Base-by-base conservation (phyloP, 768 basidiomycete species). In the Auriscalpium microsporum region DNA sequence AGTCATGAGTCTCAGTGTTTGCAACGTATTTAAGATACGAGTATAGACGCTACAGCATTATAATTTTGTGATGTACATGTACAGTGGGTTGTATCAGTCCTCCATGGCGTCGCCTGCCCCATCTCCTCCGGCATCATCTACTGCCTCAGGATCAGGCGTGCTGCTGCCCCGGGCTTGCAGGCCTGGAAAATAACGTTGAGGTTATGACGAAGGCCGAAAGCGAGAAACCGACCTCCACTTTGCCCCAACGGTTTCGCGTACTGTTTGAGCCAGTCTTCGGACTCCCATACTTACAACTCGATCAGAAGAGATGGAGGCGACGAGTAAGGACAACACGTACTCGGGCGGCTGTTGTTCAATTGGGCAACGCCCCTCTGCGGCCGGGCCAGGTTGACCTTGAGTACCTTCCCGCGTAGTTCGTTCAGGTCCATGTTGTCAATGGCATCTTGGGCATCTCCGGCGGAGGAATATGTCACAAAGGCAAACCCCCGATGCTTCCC, bases 361-460 rank as follows among this genome's bases (percentile, higher is more conserved):
- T 86, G 82, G 46, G 82, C 68, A 36, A 82, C 76, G 1, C 78
- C 79, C 66, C 88, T 93, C 75, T 84, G 81, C 6, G 91, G 90
- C 46, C 87, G 79, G 9, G 94, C 94, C 42, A 94, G 70, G 67
- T 90, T 95, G 49, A 86, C 92, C 72, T 86, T 89, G 58, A 90
- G 71, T 51, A 87, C 84, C 56, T 80, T 81, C 50, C 84, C 91
- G 50, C 74, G 78, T 56, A 90, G 75, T 67, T 94, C 94, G 65
- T 95, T 96, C 71, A 94, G 74, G 70, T 98, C 94, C 90, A 94
- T 97, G 73, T 98, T 98, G 76, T 98, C 95, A 58, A 97, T 95
- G 33, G 95, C 95, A 68, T 97, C 94, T 66, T 90, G 87, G 5
- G 95, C 94, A 69, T 95, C 92, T 21, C 80, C 78, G 9, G 87